Evolutionary conservation across 345 rosid genomes (phyloP), one percentile per base, ranked within the genome.

Genomic region (Hevea brasiliensis): DNA sequence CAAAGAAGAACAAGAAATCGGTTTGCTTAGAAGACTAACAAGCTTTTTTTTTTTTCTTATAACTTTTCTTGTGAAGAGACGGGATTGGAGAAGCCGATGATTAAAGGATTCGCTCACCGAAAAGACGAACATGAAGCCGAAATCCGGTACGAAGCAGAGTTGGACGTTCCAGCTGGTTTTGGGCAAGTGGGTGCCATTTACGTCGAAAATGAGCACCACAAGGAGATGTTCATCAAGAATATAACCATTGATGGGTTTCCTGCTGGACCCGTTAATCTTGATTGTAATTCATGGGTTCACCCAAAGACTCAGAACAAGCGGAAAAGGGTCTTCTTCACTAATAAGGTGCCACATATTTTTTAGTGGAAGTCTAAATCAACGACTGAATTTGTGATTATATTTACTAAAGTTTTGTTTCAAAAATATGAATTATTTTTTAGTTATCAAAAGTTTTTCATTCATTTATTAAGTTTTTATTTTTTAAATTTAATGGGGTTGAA

Each of bases 241-340:
- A 70, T 79, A 0, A 51, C 51, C 18, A 61, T 79, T 35, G 63
- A 63, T 13, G 81, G 81, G 37, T 74, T 79, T 50, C 7, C 41
- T 3, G 1, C 9, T 1, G 74, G 78, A 8, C 40, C 75, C 1
- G 37, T 69, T 9, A 12, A 62, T 27, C 7, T 79, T 3, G 15
- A 67, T 18, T 79, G 78, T 17, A 29, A 69, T 27, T 73, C 78
- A 0, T 73, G 78, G 77, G 74, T 65, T 51, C 75, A 56, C 1
- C n/a, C 81, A 29, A 59, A 26, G 44, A 13, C 10, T 17, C 11
- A 56, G 29, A n/a, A 37, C 18, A 58, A 77, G 24, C 61, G 11
- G 9, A 77, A 87, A 64, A 77, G 98, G 47, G 41, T 94, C 65
- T 89, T 94, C 82, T 91, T 94, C 80, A 78, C 87, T 24, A 63